A percentile compares a stretch with the other conserved stretches of the same genome.
Conservation (phyloP, 2,329 filamentous ascomycete genomes). For the Aspergillus ruber region DNA sequence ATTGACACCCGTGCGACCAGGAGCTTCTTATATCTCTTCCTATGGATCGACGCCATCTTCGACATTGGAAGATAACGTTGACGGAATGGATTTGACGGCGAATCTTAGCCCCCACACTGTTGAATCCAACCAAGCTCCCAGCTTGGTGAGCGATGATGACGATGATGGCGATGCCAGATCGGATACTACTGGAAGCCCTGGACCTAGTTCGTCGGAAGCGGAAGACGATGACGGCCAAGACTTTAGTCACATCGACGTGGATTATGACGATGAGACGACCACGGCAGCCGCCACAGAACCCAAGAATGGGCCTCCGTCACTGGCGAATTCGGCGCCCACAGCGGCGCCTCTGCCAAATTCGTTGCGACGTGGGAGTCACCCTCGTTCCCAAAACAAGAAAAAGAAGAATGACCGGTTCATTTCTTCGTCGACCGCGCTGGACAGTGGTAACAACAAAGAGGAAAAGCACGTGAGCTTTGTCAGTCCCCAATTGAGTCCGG, state of each 20-base stretch:
- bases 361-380: conserved; percentile 22
- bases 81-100: conserved; percentile 35
- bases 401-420: conserved; percentile 26
- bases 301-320: conserved; percentile 23
- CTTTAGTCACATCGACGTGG: conserved; percentile 40
- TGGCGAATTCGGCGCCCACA: conserved; percentile 22
- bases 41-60: conserved; percentile 33
- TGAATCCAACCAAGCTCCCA: conserved; percentile 69
- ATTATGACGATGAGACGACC: conserved; percentile 38
- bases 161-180: conserved; percentile 57
- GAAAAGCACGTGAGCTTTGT: conserved; percentile 34
- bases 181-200: conserved; percentile 57
- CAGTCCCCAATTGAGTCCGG: conserved; percentile 28
- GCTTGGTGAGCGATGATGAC: conserved; percentile 69
- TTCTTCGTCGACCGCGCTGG: conserved; percentile 19
- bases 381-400: background rate
- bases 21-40: conserved; percentile 19
- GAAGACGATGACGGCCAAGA: conserved; percentile 53
- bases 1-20: conserved; percentile 27
- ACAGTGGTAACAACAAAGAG: conserved; percentile 20
- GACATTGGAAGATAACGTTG: conserved; percentile 39
- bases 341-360: conserved; percentile 23
- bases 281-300: conserved; percentile 24
- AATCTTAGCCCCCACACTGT: conserved; percentile 64
- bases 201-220: conserved; percentile 38